A percentile compares a stretch with the other conserved stretches of the same genome.
Conservation (phyloP, 2,329 filamentous ascomycete species). For the Aspergillus brasiliensis region DNA sequence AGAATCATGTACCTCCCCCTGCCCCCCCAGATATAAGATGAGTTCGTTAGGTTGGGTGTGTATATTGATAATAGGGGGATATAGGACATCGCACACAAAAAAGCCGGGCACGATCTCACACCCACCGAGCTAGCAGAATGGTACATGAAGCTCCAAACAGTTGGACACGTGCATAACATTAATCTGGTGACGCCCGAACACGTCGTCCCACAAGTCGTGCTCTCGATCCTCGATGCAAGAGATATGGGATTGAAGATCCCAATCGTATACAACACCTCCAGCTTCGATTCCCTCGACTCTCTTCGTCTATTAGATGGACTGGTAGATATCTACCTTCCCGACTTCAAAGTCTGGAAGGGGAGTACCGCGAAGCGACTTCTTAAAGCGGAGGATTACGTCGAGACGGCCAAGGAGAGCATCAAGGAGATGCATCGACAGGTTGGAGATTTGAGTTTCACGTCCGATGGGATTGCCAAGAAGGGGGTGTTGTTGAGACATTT, state of each 20-base stretch:
- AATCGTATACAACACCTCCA: constrained; percentile 82
- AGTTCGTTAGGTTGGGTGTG: no score
- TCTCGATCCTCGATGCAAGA: constrained; percentile 73
- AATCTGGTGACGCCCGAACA: constrained; percentile 87
- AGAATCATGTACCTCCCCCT: constrained; percentile 61
- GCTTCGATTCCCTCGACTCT: constrained; percentile 74
- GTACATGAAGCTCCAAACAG: constrained; percentile 79
- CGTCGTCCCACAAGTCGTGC: constrained; percentile 78
- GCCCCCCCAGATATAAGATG: not conserved
- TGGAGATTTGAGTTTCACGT: constrained; percentile 79
- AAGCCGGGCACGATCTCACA: constrained; percentile 77
- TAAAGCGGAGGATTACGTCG: constrained; percentile 76
- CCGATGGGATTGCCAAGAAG: constrained; percentile 76
- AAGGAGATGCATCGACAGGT: constrained; percentile 80
- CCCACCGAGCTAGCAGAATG: constrained; percentile 78
- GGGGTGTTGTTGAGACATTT: constrained; percentile 77
- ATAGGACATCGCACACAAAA: constrained; percentile 74
- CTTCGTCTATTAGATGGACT: constrained; percentile 74
- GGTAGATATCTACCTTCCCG: constrained; percentile 83
- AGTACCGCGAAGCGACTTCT: constrained; percentile 69
- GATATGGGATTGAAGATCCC: constrained; percentile 70
- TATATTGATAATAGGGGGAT: no score
- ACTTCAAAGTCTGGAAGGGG: constrained; percentile 80
- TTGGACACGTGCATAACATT: constrained; percentile 85
- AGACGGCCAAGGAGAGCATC: constrained; percentile 73